These are phyloP conservation scores for Eucalyptus fibrosa DNA, from an alignment of 345 rosid genomes.

Conservation along the genomic window DNA sequence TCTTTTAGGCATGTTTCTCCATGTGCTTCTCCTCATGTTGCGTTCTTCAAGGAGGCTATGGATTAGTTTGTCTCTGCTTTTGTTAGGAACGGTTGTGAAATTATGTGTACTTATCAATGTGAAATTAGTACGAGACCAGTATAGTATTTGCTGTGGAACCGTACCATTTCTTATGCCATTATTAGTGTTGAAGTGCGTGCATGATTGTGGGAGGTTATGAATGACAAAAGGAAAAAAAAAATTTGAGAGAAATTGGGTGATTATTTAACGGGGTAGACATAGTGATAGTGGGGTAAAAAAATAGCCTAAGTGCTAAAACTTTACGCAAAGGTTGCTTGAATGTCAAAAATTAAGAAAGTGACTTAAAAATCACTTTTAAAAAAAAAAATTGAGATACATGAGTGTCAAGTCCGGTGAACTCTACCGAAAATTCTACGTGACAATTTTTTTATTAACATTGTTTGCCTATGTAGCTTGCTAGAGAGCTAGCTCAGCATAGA, in stretches of 20 bases:
- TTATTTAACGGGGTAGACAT: not conserved
- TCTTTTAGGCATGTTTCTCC: not conserved
- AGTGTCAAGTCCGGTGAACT: rapidly evolving
- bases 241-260: not conserved
- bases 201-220: not conserved
- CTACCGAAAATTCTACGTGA: rapidly evolving
- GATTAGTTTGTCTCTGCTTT: not conserved
- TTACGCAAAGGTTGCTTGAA: rapidly evolving
- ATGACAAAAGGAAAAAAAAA: not conserved
- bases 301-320: too few species aligned
- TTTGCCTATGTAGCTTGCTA: rapidly evolving
- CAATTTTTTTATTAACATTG: too few species aligned
- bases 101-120: not conserved
- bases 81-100: not conserved
- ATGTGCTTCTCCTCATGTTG: not conserved
- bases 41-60: not conserved
- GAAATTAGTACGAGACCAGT: not conserved
- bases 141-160: not conserved
- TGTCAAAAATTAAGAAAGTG: too few species aligned
- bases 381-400: too few species aligned
- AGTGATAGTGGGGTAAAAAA: not conserved
- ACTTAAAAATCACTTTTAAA: too few species aligned
- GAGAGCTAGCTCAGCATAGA: too few species aligned
- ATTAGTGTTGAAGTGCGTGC: not conserved
- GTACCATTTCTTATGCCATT: not conserved